These are phyloP conservation scores for Furculomyces boomerangus DNA, from an alignment of 371 early-diverging fungal species.

Conservation along the genomic window DNA sequence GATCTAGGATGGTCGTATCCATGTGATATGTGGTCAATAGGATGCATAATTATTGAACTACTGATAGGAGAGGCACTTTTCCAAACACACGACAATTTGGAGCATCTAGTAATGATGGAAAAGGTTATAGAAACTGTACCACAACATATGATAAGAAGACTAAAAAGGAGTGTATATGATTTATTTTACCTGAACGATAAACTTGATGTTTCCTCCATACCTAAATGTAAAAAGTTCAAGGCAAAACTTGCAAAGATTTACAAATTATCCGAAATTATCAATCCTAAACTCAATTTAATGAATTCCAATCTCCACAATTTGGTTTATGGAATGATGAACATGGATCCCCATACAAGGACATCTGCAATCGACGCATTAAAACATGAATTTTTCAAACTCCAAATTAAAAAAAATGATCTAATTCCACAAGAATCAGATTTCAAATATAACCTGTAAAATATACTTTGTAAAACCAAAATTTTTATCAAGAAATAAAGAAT, in stretches of 20 bases:
- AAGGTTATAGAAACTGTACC: slow-evolving; percentile 90
- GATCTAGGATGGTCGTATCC: slow-evolving; percentile 87
- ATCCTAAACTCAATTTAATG: slow-evolving; percentile 15
- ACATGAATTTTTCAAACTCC: slow-evolving; percentile 1
- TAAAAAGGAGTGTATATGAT: slow-evolving; percentile 74
- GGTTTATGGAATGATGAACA: background rate
- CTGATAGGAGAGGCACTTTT: slow-evolving; percentile 89
- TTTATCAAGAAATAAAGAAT: too few species aligned
- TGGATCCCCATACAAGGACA: background rate
- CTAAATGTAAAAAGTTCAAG: slow-evolving; percentile 13
- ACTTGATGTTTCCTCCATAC: slow-evolving; percentile 12
- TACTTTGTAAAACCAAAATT: too few species aligned
- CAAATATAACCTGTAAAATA: too few species aligned
- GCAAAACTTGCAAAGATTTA: slow-evolving; percentile 21
- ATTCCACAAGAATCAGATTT: too few species aligned
- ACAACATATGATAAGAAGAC: slow-evolving; percentile 77
- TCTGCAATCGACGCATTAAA: background rate
- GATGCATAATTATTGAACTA: slow-evolving; percentile 89
- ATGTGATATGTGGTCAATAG: slow-evolving; percentile 95
- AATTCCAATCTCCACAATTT: slow-evolving; percentile 29
- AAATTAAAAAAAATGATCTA: background rate
- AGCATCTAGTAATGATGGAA: slow-evolving; percentile 97
- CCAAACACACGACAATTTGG: slow-evolving; percentile 86
- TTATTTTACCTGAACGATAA: slow-evolving; percentile 28
- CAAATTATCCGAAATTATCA: slow-evolving; percentile 14